Evolutionary conservation across 31 red algal species (phyloP).

Genomic region (Asparagopsis taxiformis): DNA sequence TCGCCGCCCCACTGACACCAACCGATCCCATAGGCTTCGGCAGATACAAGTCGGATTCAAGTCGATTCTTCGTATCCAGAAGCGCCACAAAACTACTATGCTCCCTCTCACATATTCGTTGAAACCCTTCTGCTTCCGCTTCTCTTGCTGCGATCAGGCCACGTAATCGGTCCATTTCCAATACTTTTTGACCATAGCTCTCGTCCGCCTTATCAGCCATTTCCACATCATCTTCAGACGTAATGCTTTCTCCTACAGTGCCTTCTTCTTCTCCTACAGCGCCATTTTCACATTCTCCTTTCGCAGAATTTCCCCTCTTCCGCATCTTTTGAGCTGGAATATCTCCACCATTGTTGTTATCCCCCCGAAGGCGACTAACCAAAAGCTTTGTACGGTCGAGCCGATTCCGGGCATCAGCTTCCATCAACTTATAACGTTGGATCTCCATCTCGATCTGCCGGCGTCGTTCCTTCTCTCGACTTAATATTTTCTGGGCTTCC

Average conservation of each 20-base stretch:
- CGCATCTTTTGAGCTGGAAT: background rate
- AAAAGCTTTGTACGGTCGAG: slow-evolving; percentile 28
- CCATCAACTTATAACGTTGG: slow-evolving; percentile 15
- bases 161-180: slow-evolving; percentile 45
- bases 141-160: slow-evolving; percentile 39
- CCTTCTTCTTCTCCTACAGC: background rate
- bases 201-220: slow-evolving; percentile 6
- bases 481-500: background rate
- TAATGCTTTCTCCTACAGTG: background rate
- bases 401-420: background rate
- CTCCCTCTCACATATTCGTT: slow-evolving; percentile 51
- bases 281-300: background rate
- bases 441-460: slow-evolving; percentile 13
- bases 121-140: slow-evolving; percentile 45
- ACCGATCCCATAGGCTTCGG: slow-evolving; percentile 8
- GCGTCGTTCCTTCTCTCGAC: background rate
- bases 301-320: background rate
- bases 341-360: background rate
- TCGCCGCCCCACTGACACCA: background rate
- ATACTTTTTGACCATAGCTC: slow-evolving; percentile 4
- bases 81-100: slow-evolving; percentile 22
- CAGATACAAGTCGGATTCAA: slow-evolving; percentile 54
- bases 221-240: slow-evolving; percentile 10
- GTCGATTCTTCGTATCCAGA: slow-evolving; percentile 40
- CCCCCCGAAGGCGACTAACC: slow-evolving; percentile 8